These are phyloP conservation scores for Ascosphaera acerosa DNA, from an alignment of 2,329 filamentous ascomycete species.

Conservation along the genomic window DNA sequence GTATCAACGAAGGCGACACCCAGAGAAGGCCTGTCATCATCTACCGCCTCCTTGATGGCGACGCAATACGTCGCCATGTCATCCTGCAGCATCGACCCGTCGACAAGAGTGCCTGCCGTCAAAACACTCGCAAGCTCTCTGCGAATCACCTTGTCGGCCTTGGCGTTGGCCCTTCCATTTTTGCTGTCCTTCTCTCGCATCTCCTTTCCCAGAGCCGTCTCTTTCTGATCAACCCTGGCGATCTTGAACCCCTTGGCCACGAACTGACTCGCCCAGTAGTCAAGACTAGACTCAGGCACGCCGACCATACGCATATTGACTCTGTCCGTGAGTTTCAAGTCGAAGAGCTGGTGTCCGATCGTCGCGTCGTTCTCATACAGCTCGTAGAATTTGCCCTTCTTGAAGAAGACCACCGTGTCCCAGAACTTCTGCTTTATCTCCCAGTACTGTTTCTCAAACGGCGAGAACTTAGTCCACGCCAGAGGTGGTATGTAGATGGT, in stretches of 20 bases:
- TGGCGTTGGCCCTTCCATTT: conserved; percentile 25
- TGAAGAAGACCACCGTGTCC: conserved; percentile 98
- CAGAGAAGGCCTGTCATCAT: conserved; percentile 55
- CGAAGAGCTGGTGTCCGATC: conserved; percentile 85
- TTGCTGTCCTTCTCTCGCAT: conserved; percentile 70
- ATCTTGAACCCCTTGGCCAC: conserved; percentile 97
- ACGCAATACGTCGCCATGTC: conserved; percentile 95
- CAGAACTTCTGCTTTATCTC: conserved; percentile 96
- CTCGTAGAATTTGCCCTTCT: conserved; percentile 98
- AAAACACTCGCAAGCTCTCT: conserved; percentile 77
- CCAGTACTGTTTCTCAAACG: conserved; percentile 98
- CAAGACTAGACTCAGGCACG: conserved; percentile 83
- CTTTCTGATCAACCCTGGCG: conserved; percentile 85
- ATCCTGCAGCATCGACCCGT: conserved; percentile 89
- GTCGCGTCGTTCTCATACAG: conserved; percentile 95
- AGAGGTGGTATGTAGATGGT: conserved; percentile 71
- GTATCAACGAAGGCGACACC: conserved; percentile 88
- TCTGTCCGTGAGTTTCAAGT: conserved; percentile 88
- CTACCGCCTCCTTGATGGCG: conserved; percentile 58
- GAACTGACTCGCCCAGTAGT: conserved; percentile 94
- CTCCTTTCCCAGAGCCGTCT: conserved; percentile 85
- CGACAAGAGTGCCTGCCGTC: conserved; percentile 77
- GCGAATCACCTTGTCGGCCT: conserved; percentile 79
- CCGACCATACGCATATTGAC: conserved; percentile 99
- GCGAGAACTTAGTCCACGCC: conserved; percentile 61